Evolutionary conservation across 163 green algal species (phyloP), one percentile per base, ranked within the genome.

Genomic region (Chloromonas sp.): DNA sequence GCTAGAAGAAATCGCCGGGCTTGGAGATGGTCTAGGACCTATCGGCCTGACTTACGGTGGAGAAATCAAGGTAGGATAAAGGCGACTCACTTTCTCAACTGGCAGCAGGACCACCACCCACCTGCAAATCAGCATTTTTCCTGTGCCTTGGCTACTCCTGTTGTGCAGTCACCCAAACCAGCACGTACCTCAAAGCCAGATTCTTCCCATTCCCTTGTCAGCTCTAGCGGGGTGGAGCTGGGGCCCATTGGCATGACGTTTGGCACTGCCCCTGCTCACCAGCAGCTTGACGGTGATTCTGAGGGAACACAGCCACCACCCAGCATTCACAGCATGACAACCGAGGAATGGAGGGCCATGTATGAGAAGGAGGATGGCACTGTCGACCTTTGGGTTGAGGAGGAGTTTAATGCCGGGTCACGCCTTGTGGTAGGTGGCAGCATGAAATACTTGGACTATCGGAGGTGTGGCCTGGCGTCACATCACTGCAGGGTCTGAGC

Each of bases 331-430:
- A 91, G 82, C 80, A 90, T 98, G 88, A 94, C 86, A 0, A 98
- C 94, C 13, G 92, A 89, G 0, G 93, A 97, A 85, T 98, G 96
- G 96, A 89, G 91, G 66, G 66, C 66, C 66, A 74, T 15, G 66
- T 74, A 74, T 11, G 66, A 74, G 66, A 91, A 89, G 60, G 91
- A 95, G 36, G 57, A 98, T 61, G 96, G 96, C 15, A 91, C 84
- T 14, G 95, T 98, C 2, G 94, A 98, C 90, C 88, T 99, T 61
- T 99, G 93, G 91, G 82, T 98, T 13, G 91, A 98, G 86, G 96
- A 99, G 58, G 94, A 99, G 85, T 99, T 98, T 89, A 98, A 98
- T 84, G 90, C 95, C 60, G 96, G 93, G 0, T 97, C 94, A 8
- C 88, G 94, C n/a, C 87, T 98, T 0, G 82, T 96, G 82, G 95